Percentiles rank a stretch among this genome's conserved stretches.
Conservation (phyloP, 75 land plant species). For the Chamaecyparis obtusa region DNA sequence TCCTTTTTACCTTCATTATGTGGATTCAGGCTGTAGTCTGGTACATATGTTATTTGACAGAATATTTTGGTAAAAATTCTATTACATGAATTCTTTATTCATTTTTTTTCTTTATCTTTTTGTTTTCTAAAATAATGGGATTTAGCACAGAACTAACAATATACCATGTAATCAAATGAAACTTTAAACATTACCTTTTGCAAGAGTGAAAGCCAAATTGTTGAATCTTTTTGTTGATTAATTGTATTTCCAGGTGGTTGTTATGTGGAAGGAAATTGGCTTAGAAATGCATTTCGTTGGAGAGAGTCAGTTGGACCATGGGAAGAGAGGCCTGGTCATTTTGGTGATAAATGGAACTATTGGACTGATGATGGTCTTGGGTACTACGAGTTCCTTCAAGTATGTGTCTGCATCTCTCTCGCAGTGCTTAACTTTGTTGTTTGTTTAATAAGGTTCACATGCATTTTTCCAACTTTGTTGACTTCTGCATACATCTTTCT, state of each 20-base stretch:
- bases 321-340: constrained; percentile 97
- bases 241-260: constrained; percentile 68
- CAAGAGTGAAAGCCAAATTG: not conserved
- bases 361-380: constrained; percentile 99
- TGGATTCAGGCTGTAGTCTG: not conserved
- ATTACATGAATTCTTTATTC: not conserved
- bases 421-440: not conserved
- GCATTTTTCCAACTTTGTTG: not conserved
- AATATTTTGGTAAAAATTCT: not conserved
- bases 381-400: constrained; percentile 88
- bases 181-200: not conserved
- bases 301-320: constrained; percentile 82
- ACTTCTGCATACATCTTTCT: not conserved
- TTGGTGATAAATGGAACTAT: constrained; percentile 96
- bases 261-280: constrained; percentile 84
- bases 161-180: not conserved
- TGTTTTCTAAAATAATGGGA: not conserved
- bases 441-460: not conserved
- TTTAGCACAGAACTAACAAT: not conserved
- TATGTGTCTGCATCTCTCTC: constrained; percentile 19
- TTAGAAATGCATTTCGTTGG: constrained; percentile 95
- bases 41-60: not conserved
- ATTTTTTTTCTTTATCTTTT: not conserved
- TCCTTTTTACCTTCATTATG: not conserved
- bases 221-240: not conserved